Conservation (phyloP, 345 rosid species). For the Ceriops decandra region DNA sequence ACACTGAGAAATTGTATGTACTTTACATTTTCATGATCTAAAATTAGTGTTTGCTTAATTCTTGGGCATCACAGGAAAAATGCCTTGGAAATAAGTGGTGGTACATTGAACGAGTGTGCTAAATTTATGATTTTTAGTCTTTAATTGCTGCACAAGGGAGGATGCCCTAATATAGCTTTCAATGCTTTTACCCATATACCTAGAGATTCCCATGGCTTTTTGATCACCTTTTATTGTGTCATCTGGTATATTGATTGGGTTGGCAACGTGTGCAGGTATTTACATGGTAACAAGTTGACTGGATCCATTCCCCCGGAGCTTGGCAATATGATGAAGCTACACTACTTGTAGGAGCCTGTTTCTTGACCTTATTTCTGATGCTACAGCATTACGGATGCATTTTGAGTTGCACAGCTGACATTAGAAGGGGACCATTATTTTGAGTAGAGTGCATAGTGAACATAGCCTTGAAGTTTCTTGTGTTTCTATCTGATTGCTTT, state of each 20-base stretch:
- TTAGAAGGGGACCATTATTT: background rate
- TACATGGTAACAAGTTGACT: slow-evolving; percentile 75
- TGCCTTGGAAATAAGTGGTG: background rate
- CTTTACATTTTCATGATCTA: background rate
- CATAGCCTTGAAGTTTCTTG: background rate
- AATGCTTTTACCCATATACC: background rate
- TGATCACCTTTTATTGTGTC: background rate
- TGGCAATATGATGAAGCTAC: slow-evolving; percentile 95
- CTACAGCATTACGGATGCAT: background rate
- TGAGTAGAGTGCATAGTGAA: background rate
- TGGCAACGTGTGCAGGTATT: slow-evolving; percentile 48
- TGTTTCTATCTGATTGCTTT: background rate
- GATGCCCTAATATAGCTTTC: background rate
- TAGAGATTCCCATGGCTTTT: background rate
- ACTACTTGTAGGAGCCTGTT: slow-evolving; percentile 62
- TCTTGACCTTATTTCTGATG: background rate
- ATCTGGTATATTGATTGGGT: background rate
- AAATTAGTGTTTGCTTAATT: background rate
- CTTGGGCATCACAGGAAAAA: background rate
- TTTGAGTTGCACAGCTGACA: background rate
- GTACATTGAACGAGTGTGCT: background rate
- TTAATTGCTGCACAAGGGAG: background rate
- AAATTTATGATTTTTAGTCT: background rate
- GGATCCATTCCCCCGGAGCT: slow-evolving; percentile 93
- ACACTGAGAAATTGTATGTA: slow-evolving; percentile 89